Percentiles rank a stretch among this genome's conserved stretches.
phyloP scores from a whole-genome alignment of 768 basidiomycete genomes.

The Gloeostereum incarnatum region DNA sequence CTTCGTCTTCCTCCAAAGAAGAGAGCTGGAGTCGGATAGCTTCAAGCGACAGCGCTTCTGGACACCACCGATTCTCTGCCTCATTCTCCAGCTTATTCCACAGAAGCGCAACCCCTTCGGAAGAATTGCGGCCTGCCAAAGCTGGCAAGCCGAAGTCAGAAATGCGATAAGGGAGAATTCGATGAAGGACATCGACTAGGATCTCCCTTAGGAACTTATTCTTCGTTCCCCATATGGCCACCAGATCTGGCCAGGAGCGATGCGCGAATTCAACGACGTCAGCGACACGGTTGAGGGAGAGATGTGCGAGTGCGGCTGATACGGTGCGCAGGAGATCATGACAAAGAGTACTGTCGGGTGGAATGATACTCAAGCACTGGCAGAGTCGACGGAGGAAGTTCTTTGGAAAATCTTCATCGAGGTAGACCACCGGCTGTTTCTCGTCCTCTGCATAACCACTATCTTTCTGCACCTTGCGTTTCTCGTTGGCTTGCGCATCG shows the following conservation, averaged over 20 bases:
- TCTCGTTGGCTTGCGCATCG: too few species aligned
- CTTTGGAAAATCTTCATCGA: conserved; percentile 25
- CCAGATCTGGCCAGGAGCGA: conserved; percentile 51
- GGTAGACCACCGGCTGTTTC: too few species aligned
- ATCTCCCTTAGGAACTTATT: conserved; percentile 70
- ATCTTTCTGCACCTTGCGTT: too few species aligned
- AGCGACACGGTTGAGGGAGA: conserved; percentile 67
- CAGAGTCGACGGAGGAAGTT: conserved; percentile 51
- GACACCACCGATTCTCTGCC: conserved; percentile 52
- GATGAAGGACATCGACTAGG: conserved; percentile 62
- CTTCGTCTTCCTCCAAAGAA: conserved; percentile 10
- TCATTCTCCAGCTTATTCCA: conserved; percentile 54
- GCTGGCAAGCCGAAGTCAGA: conserved; percentile 19
- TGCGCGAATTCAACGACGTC: conserved; percentile 54
- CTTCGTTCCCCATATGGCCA: conserved; percentile 74
- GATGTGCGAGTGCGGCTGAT: conserved; percentile 58
- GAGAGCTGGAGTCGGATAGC: conserved; percentile 47
- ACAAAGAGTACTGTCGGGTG: conserved; percentile 70
- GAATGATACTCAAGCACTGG: conserved; percentile 58
- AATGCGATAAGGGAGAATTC: conserved; percentile 64
- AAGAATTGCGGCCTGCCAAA: conserved; percentile 23
- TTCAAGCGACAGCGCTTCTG: conserved; percentile 57
- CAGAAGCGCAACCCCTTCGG: conserved; percentile 38
- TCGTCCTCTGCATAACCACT: too few species aligned
- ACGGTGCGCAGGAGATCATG: conserved; percentile 64